Evolutionary conservation across 805 yeast genomes (phyloP).

Genomic region (Huiozyma sinensis): DNA sequence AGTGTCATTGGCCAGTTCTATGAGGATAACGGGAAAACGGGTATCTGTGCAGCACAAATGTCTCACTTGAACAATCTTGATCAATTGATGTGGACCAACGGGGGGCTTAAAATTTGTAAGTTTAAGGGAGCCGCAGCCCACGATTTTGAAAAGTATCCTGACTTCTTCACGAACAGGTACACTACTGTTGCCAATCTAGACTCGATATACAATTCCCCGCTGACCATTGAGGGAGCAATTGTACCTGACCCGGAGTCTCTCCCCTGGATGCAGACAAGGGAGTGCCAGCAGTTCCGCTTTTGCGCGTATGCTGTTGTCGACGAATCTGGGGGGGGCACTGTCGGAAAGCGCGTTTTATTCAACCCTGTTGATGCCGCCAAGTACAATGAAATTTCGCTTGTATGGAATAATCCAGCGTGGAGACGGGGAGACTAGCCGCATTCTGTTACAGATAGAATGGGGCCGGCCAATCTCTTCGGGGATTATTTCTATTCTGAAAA

Average conservation of each 20-base stretch:
- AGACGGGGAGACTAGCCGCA: too few species aligned
- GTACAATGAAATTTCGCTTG: not conserved
- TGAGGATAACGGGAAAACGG: constrained; percentile 10
- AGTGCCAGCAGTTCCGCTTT: constrained; percentile 21
- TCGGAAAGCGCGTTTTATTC: not conserved
- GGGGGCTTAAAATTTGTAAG: constrained; percentile 51
- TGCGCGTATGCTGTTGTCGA: constrained; percentile 13
- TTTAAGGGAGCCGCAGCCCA: constrained; percentile 29
- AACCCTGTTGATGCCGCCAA: not conserved
- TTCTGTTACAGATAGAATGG: too few species aligned
- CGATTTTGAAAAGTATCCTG: constrained; percentile 23
- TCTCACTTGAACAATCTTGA: constrained; percentile 17
- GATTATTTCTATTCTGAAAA: too few species aligned
- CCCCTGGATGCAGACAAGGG: constrained; percentile 23
- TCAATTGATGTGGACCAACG: constrained; percentile 49
- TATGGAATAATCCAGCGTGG: not conserved
- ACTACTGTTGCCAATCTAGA: constrained; percentile 6
- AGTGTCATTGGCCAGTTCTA: constrained; percentile 27
- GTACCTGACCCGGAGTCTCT: constrained; percentile 11
- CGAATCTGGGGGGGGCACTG: not conserved
- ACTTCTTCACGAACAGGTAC: constrained; percentile 19
- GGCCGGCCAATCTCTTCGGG: too few species aligned
- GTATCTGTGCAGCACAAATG: constrained; percentile 26
- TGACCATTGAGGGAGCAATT: constrained; percentile 18
- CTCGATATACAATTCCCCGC: constrained; percentile 14